Conservation (phyloP, 2,329 filamentous ascomycete species). For the Ophiocordyceps sinensis region DNA sequence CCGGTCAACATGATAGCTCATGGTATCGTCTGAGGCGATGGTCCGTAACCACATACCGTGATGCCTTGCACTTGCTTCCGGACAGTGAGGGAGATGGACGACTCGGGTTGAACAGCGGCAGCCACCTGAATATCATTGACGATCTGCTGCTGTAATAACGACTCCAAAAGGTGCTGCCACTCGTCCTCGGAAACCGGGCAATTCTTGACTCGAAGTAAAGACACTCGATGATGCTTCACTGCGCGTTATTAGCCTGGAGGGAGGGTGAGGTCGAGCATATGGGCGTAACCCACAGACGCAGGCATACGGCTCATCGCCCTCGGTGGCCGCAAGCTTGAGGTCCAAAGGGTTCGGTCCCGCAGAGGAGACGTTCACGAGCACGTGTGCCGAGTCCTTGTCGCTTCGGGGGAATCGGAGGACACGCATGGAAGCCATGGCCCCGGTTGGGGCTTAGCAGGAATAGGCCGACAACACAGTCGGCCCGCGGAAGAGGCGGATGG, state of each 20-base stretch:
- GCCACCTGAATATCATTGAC: slow-evolving; percentile 42
- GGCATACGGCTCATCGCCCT: slow-evolving; percentile 46
- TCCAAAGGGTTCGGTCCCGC: slow-evolving; percentile 41
- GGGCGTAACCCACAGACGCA: slow-evolving; percentile 32
- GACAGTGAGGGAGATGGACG: slow-evolving; percentile 44
- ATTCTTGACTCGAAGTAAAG: slow-evolving; percentile 36
- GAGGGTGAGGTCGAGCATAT: no score
- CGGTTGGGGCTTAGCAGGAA: not conserved
- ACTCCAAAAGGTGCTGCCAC: slow-evolving; percentile 48
- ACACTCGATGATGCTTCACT: slow-evolving; percentile 43
- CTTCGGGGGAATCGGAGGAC: slow-evolving; percentile 47
- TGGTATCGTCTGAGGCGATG: not conserved
- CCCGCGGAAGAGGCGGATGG: not conserved
- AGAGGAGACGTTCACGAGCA: slow-evolving; percentile 45
- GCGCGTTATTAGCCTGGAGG: not conserved
- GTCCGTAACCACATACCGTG: slow-evolving; percentile 33
- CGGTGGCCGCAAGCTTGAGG: slow-evolving; percentile 53
- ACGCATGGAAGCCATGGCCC: slow-evolving; percentile 10
- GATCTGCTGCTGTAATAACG: slow-evolving; percentile 37
- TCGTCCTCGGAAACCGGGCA: slow-evolving; percentile 44
- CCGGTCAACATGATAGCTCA: not conserved
- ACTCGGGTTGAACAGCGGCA: slow-evolving; percentile 39
- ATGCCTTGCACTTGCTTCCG: slow-evolving; percentile 54
- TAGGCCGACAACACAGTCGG: not conserved
- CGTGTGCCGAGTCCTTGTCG: slow-evolving; percentile 34